phyloP scores from a whole-genome alignment of 2,329 filamentous ascomycete species.

The Fusarium anthophilum region DNA sequence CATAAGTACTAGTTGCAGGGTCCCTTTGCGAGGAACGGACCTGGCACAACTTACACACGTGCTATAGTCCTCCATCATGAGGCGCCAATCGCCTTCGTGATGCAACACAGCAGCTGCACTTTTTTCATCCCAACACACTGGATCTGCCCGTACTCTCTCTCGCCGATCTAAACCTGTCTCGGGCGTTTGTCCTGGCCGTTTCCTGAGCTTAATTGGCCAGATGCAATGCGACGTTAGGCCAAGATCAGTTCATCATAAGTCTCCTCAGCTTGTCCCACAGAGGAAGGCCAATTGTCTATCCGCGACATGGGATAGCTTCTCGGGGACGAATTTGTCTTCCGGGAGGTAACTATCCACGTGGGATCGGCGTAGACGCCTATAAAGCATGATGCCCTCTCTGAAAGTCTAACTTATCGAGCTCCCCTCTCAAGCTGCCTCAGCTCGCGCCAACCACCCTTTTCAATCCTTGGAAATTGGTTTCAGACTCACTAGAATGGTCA shows the following conservation, averaged over 20 bases:
- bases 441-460: constrained; percentile 7
- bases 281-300: constrained; percentile 33
- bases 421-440: constrained; percentile 28
- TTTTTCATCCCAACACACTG: constrained; percentile 33
- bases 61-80: constrained; percentile 34
- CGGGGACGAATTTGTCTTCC: constrained; percentile 23
- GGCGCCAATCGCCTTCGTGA: constrained; percentile 25
- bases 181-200: constrained; percentile 17
- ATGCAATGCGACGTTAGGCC: constrained; percentile 17
- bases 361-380: constrained; percentile 31
- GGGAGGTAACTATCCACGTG: constrained; percentile 32
- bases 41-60: constrained; percentile 35
- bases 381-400: constrained; percentile 33
- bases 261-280: constrained; percentile 35
- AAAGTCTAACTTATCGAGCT: constrained; percentile 7
- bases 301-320: constrained; percentile 20
- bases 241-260: constrained; percentile 29
- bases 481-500: constrained; percentile 45
- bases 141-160: constrained; percentile 25
- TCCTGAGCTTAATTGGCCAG: constrained; percentile 28
- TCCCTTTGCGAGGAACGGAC: constrained; percentile 20
- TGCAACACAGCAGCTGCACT: constrained; percentile 16
- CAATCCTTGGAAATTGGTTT: background rate
- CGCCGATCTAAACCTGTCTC: constrained; percentile 33
- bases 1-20: constrained; percentile 17